phyloP scores from a whole-genome alignment of 352 stramenopile genomes.

The Globisporangium lucens region DNA sequence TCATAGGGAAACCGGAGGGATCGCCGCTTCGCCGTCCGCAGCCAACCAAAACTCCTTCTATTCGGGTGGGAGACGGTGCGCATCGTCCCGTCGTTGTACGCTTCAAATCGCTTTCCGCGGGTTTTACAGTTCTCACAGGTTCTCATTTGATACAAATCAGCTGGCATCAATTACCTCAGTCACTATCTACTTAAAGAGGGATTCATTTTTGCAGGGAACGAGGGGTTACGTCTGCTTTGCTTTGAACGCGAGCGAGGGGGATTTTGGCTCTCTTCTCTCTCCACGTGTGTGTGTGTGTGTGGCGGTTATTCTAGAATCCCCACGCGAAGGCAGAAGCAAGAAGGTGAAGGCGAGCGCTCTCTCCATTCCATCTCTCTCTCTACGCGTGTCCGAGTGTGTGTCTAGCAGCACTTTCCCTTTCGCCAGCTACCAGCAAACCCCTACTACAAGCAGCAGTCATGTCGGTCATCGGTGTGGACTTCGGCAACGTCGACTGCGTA shows the following conservation, averaged over 20 bases:
- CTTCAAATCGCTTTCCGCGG: background rate
- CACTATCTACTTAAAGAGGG: background rate
- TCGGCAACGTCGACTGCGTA: conserved; percentile 95
- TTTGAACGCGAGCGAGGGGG: background rate
- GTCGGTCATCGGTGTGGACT: conserved; percentile 97
- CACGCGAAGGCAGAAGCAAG: background rate
- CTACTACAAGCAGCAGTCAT: conserved; percentile 46
- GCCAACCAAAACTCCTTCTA: conserved; percentile 24
- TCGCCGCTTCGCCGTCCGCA: conserved; percentile 7
- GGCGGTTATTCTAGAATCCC: conserved; percentile 29
- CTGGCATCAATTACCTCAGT: background rate
- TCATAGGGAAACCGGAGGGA: background rate
- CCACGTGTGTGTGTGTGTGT: conserved; percentile 9
- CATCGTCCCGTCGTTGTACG: conserved; percentile 6
- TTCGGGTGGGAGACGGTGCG: conserved; percentile 9
- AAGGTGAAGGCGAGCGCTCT: background rate
- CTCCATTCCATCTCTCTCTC: background rate
- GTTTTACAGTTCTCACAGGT: background rate
- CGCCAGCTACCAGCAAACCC: conserved; percentile 7
- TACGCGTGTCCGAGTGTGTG: background rate
- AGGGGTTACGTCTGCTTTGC: conserved; percentile 5
- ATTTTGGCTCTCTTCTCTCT: background rate
- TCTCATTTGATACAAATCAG: background rate
- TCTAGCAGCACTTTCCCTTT: conserved; percentile 3
- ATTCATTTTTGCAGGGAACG: background rate